Conservation (phyloP, 305 asterid genomes). For the Solanum hybrid region DNA sequence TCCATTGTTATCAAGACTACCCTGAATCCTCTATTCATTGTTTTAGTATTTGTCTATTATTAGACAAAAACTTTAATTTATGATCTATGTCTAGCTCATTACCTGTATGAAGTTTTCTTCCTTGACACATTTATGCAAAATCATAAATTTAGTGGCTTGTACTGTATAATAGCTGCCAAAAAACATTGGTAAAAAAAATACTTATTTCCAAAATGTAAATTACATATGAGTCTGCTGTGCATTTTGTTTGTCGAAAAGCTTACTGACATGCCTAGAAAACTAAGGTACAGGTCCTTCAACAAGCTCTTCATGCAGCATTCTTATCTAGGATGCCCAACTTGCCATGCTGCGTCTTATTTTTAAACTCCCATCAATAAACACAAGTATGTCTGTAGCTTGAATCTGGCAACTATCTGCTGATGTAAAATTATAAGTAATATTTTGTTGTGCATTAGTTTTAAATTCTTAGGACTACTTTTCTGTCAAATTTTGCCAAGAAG, state of each 20-base stretch:
- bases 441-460: neutral
- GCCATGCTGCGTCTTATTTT: neutral
- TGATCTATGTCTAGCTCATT: neutral
- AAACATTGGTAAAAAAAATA: neutral
- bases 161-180: neutral
- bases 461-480: neutral
- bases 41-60: neutral
- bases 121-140: neutral
- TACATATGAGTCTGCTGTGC: neutral
- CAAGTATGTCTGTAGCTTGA: neutral
- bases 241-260: neutral
- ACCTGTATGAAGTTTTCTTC: neutral
- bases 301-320: neutral
- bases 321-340: neutral
- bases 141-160: neutral
- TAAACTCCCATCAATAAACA: neutral
- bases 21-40: neutral
- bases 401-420: neutral
- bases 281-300: neutral
- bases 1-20: neutral
- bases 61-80: neutral
- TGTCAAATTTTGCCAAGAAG: neutral
- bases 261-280: neutral
- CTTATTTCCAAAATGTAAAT: neutral
- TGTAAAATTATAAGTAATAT: neutral